These are phyloP conservation scores for Ustilago cynodontis DNA, from an alignment of 1,284 basidiomycete genomes.

Conservation along the genomic window DNA sequence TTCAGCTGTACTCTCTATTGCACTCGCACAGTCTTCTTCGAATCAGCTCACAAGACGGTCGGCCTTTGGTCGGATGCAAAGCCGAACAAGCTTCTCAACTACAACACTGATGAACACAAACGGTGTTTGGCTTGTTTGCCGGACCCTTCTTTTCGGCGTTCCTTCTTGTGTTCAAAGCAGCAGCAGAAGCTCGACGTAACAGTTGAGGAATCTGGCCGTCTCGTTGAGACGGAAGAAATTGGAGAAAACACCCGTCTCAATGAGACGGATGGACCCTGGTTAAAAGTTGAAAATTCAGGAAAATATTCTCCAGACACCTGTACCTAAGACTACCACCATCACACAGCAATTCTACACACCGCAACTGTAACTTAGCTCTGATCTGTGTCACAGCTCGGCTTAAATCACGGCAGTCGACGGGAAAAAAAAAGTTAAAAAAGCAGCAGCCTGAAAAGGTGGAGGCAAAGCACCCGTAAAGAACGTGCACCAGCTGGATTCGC, in stretches of 20 bases:
- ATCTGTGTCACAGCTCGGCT: neutral
- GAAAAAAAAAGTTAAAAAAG: neutral
- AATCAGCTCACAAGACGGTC: neutral
- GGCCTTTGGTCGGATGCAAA: neutral
- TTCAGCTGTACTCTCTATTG: neutral
- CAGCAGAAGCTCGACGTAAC: no score
- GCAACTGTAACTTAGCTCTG: neutral
- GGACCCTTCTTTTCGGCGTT: slow-evolving; percentile 25
- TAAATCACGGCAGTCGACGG: no score
- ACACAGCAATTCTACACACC: no score
- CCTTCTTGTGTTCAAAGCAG: no score
- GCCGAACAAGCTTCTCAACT: neutral
- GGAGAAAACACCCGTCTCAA: no score
- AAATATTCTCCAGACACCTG: no score
- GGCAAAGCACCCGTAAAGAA: slow-evolving; percentile 1
- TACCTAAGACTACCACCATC: no score
- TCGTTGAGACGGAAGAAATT: no score
- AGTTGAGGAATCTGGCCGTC: no score
- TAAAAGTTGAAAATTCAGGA: no score
- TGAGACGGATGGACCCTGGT: no score
- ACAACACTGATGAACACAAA: neutral
- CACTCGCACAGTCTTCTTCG: neutral
- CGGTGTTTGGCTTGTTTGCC: neutral
- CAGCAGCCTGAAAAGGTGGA: neutral
- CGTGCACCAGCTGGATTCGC: neutral